Percentiles rank a stretch among this genome's conserved stretches.
phyloP scores from a whole-genome alignment of 192 early-diverging fungal genomes.

The Entophlyctis helioformis region DNA sequence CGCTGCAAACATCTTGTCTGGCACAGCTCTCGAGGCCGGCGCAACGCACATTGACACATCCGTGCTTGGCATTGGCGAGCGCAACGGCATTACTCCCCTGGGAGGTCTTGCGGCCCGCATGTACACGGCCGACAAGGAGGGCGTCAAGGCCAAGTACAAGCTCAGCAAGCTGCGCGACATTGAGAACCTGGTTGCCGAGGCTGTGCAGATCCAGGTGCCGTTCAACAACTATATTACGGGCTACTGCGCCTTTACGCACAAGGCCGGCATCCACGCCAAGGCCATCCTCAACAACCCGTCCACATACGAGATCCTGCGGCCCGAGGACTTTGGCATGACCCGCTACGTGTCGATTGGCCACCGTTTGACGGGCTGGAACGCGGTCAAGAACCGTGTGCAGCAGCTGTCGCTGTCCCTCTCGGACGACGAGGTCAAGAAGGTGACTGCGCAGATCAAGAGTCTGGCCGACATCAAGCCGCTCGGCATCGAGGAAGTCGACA shows the following conservation, averaged over 20 bases:
- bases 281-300: conserved; percentile 98
- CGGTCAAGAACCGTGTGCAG: conserved; percentile 96
- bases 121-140: conserved; percentile 87
- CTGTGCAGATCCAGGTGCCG: conserved; percentile 88
- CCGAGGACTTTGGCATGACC: conserved; percentile 97
- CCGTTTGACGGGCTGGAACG: conserved; percentile 96
- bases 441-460: conserved; percentile 90
- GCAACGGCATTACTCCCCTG: conserved; percentile 94
- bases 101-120: conserved; percentile 91
- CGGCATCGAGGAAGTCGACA: conserved; percentile 88
- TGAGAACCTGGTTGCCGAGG: conserved; percentile 92
- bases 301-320: conserved; percentile 96
- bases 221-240: conserved; percentile 99
- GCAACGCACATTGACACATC: conserved; percentile 98
- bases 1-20: too few relatives aligned
- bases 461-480: conserved; percentile 88
- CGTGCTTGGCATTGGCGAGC: conserved; percentile 95
- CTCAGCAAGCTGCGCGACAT: conserved; percentile 84
- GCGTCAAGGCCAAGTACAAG: conserved; percentile 89
- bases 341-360: conserved; percentile 95
- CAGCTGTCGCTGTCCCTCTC: conserved; percentile 73
- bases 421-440: conserved; percentile 82
- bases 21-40: conserved; percentile 91
- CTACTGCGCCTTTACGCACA: conserved; percentile 98
- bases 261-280: conserved; percentile 99